Conservation (phyloP, 495 filamentous ascomycete species). For the Viridothelium virens region DNA sequence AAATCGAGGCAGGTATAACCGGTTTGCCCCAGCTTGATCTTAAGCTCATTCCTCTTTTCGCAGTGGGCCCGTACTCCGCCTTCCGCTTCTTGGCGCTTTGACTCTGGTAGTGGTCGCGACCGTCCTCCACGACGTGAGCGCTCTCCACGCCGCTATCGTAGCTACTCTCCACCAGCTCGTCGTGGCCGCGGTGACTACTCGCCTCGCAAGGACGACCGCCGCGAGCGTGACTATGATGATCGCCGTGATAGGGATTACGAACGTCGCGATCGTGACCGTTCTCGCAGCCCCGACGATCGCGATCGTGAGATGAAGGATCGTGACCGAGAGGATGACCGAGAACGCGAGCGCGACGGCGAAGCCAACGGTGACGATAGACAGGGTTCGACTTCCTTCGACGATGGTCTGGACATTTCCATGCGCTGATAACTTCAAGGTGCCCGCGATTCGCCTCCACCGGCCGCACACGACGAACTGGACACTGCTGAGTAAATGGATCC, state of each 20-base stretch:
- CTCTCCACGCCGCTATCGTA: constrained; percentile 71
- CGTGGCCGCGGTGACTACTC: constrained; percentile 77
- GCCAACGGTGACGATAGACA: constrained; percentile 81
- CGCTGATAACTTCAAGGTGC: constrained; percentile 26
- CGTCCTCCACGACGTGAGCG: constrained; percentile 51
- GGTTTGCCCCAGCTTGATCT: constrained; percentile 10
- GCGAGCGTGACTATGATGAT: constrained; percentile 60
- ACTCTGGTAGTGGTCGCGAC: constrained; percentile 57
- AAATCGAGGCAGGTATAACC: constrained; percentile 76
- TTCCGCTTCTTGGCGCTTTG: constrained; percentile 97
- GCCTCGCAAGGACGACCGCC: constrained; percentile 83
- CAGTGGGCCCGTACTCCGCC: constrained; percentile 98
- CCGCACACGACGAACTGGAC: constrained; percentile 92
- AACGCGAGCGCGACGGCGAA: constrained; percentile 53
- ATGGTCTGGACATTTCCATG: constrained; percentile 20
- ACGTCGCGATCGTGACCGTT: constrained; percentile 51
- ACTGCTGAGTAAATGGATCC: constrained; percentile 66
- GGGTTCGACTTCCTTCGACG: constrained; percentile 49
- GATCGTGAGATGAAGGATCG: constrained; percentile 56
- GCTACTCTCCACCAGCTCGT: constrained; percentile 64
- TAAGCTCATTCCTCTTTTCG: constrained; percentile 19
- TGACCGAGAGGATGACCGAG: constrained; percentile 42
- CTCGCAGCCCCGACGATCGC: constrained; percentile 49
- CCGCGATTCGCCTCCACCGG: constrained; percentile 61
- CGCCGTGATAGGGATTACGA: constrained; percentile 58